A percentile compares a stretch with the other conserved stretches of the same genome.
These are phyloP conservation scores for Achaetomium macrosporum DNA, from an alignment of 2,329 filamentous ascomycete genomes.

Conservation along the genomic window DNA sequence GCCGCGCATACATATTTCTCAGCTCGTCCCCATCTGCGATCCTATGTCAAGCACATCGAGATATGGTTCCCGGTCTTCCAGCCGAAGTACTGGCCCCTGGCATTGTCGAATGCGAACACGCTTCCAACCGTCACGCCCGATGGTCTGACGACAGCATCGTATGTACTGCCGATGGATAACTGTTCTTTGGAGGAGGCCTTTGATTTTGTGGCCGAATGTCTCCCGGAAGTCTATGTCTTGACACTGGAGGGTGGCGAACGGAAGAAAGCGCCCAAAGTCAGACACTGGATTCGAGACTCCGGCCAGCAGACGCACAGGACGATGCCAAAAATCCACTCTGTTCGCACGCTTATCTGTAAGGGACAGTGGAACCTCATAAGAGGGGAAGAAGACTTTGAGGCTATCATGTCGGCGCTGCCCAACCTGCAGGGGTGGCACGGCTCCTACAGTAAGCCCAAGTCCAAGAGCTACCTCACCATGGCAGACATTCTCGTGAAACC, in stretches of 20 bases:
- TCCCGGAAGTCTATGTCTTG: constrained; percentile 58
- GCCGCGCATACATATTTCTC: constrained; percentile 57
- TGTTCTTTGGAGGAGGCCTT: constrained; percentile 67
- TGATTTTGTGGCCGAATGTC: constrained; percentile 51
- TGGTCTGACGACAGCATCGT: constrained; percentile 51
- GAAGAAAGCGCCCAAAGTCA: constrained; percentile 66
- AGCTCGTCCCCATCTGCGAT: constrained; percentile 51
- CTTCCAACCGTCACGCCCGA: constrained; percentile 50
- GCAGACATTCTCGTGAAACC: constrained; percentile 56
- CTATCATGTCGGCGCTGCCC: constrained; percentile 57
- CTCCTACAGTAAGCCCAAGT: constrained; percentile 66
- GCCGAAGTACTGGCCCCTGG: constrained; percentile 43
- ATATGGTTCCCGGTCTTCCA: constrained; percentile 74
- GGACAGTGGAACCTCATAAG: constrained; percentile 75
- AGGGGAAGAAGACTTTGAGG: constrained; percentile 55
- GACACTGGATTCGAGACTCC: constrained; percentile 40
- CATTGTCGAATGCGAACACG: constrained; percentile 38
- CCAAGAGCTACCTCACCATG: constrained; percentile 67
- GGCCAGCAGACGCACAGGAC: constrained; percentile 13
- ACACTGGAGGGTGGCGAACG: constrained; percentile 73
- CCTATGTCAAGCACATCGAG: constrained; percentile 66
- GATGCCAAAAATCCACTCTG: constrained; percentile 41
- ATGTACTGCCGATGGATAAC: constrained; percentile 58
- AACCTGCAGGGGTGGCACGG: constrained; percentile 58
- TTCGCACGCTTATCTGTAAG: constrained; percentile 64